These are phyloP conservation scores for Barnettozyma sucrosica DNA, from an alignment of 805 yeast species.

Conservation along the genomic window DNA sequence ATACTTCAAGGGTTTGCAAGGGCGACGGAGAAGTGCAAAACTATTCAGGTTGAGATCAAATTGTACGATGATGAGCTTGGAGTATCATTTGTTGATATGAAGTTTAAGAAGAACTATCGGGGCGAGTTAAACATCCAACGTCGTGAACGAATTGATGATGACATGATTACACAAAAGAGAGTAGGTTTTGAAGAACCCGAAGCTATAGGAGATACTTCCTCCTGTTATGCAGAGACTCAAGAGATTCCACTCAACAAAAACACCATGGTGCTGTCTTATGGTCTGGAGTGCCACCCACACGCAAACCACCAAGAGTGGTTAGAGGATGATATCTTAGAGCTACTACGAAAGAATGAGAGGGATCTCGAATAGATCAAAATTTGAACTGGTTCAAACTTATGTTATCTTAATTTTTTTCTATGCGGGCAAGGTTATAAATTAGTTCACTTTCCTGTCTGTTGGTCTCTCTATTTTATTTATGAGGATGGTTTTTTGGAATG, in stretches of 20 bases:
- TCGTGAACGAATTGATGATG: neutral
- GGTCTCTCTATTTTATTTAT: too few species aligned
- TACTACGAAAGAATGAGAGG: neutral
- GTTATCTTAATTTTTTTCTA: too few species aligned
- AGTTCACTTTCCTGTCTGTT: too few species aligned
- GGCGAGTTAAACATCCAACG: neutral
- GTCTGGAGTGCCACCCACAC: neutral
- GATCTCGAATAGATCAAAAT: too few species aligned
- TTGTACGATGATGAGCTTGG: neutral
- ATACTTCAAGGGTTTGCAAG: neutral
- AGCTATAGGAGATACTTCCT: neutral
- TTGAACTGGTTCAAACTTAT: too few species aligned
- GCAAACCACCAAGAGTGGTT: neutral
- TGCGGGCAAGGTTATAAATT: too few species aligned
- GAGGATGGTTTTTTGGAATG: too few species aligned
- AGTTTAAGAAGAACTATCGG: neutral
- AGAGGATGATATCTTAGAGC: neutral
- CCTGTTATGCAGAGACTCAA: neutral
- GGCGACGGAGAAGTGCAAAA: neutral
- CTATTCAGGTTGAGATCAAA: neutral
- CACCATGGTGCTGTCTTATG: neutral
- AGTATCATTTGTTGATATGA: neutral
- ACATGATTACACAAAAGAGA: neutral
- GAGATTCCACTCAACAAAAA: neutral
- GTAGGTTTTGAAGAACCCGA: neutral